These are phyloP conservation scores for Leishmania braziliensis DNA, from an alignment of 208 protist species.

Conservation along the genomic window DNA sequence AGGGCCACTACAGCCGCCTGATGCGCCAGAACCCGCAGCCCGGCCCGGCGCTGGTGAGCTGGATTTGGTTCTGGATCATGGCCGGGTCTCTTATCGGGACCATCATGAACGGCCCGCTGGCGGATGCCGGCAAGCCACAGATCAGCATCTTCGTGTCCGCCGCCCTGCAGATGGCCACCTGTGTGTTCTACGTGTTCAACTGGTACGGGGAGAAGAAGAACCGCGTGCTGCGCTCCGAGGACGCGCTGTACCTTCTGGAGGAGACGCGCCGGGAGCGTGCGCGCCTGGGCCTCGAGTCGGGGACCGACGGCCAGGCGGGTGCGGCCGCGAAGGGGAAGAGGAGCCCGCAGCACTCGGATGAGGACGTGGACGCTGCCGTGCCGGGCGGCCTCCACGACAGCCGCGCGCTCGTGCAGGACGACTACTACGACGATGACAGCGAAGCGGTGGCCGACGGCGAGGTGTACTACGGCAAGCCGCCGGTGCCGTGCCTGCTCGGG, in stretches of 20 bases:
- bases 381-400: constrained; percentile 7
- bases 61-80: constrained; percentile 65
- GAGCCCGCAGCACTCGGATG: constrained; percentile 12
- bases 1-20: constrained; percentile 77
- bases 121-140: constrained; percentile 42
- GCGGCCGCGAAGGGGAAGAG: constrained; percentile 4
- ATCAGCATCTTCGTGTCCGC: constrained; percentile 60
- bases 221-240: constrained; percentile 44
- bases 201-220: constrained; percentile 67
- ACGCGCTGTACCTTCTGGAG: constrained; percentile 36
- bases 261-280: constrained; percentile 35
- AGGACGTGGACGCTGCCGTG: constrained; percentile 3
- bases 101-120: constrained; percentile 50
- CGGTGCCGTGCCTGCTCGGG: constrained; percentile 32
- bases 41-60: constrained; percentile 59
- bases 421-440: constrained; percentile 16
- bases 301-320: neutral
- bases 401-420: constrained; percentile 4
- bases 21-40: constrained; percentile 48
- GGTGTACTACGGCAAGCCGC: constrained; percentile 24
- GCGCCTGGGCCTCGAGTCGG: constrained; percentile 24
- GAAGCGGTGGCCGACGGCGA: constrained; percentile 7
- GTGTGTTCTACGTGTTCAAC: constrained; percentile 65
- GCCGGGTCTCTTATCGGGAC: constrained; percentile 46
- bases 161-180: constrained; percentile 53